Conservation (phyloP, 352 stramenopile genomes). For the Salisapilia sapeloensis region DNA sequence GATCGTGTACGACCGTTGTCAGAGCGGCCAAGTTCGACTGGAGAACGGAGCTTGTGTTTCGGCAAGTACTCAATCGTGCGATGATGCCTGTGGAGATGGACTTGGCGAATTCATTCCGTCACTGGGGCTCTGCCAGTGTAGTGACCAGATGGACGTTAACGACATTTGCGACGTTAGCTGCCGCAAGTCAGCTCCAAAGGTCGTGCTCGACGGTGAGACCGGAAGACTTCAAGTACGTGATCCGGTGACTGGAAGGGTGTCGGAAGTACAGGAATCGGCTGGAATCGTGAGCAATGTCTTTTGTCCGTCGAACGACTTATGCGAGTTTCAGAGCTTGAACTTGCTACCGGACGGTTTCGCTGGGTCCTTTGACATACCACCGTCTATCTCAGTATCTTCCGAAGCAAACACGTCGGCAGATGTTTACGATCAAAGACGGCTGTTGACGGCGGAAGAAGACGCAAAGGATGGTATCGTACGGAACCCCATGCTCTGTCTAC, state of each 20-base stretch:
- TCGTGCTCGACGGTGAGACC: conserved; percentile 41
- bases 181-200: conserved; percentile 19
- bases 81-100: conserved; percentile 41
- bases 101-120: conserved; percentile 58
- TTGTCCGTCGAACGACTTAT: conserved; percentile 11
- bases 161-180: conserved; percentile 68
- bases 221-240: conserved; percentile 45
- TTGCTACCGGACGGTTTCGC: conserved; percentile 30
- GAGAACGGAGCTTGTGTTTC: conserved; percentile 51
- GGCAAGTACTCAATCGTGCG: conserved; percentile 16
- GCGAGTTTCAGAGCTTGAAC: conserved; percentile 35
- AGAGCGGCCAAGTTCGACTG: conserved; percentile 47
- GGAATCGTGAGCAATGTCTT: conserved; percentile 41
- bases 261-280: conserved; percentile 4
- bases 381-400: conserved; percentile 4
- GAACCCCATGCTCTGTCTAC: conserved; percentile 82
- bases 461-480: conserved; percentile 1
- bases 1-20: conserved; percentile 80
- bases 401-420: conserved; percentile 1
- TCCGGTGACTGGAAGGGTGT: conserved; percentile 12
- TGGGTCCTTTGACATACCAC: conserved; percentile 41
- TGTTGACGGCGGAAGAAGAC: conserved; percentile 1
- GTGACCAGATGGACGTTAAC: conserved; percentile 53
- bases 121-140: conserved; percentile 79
- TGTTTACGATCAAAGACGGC: conserved; percentile 4